phyloP scores from a whole-genome alignment of 495 filamentous ascomycete species.

The Hypoxylon perforatum region DNA sequence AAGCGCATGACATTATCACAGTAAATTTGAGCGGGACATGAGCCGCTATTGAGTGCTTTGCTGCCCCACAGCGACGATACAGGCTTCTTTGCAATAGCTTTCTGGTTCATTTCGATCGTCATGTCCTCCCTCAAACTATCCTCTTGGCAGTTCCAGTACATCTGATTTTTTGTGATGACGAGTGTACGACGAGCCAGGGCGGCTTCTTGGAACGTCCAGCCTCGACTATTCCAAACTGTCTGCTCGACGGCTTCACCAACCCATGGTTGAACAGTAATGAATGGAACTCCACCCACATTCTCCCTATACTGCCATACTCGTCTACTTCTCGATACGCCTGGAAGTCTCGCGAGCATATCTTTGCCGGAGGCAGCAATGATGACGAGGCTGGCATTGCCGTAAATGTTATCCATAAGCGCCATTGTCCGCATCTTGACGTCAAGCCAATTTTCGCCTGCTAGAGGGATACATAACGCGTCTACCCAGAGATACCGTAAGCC shows the following conservation, averaged over 20 bases:
- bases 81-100: neutral
- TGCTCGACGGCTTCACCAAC: neutral
- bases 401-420: neutral
- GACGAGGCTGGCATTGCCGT: neutral
- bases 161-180: slow-evolving; percentile 5
- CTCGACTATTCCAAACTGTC: slow-evolving; percentile 19
- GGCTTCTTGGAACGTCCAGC: slow-evolving; percentile 28
- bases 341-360: neutral
- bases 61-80: neutral
- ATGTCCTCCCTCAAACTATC: slow-evolving; percentile 1
- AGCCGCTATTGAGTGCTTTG: neutral
- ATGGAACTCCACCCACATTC: neutral
- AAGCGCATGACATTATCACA: neutral
- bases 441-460: neutral
- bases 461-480: neutral
- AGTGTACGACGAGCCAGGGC: slow-evolving; percentile 6
- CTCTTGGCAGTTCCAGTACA: slow-evolving; percentile 19
- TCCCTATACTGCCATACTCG: neutral
- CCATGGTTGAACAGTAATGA: neutral
- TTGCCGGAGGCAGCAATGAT: slow-evolving; percentile 1
- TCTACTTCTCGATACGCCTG: neutral
- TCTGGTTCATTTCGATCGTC: too few species aligned
- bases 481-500: slow-evolving; percentile 1
- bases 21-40: slow-evolving; percentile 2
- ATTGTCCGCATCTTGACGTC: neutral